Base-by-base conservation (phyloP, 2,329 filamentous ascomycete species). In the Aspergillus puulaauensis region DNA sequence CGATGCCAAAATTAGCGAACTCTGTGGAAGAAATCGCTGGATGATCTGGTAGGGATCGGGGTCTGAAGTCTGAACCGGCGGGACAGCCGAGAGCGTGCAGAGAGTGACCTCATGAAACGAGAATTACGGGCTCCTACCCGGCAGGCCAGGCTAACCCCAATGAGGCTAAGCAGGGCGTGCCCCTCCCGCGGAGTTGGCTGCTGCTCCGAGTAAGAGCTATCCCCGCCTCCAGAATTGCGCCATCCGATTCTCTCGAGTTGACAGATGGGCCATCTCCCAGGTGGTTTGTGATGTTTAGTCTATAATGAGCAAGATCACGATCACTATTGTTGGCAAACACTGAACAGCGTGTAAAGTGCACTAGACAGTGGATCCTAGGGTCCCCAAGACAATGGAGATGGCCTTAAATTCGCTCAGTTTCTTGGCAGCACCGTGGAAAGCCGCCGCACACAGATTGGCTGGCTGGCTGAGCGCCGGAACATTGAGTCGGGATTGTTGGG, bases 361-460 rank as follows among this genome's bases (percentile, higher is more conserved):
- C 3, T 35, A 47, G 45, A 40, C 27, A 17, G 46, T 48, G 46
- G 46, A 31, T 21, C 46, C 35, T 23, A 52, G 17, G 40, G 50
- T 52, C 40, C 40, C 40, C 50, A 45, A 31, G 50, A 52, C 6
- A 15, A 48, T 37, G 46, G 45, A 47, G 27, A 47, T 21, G 27
- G 27, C 9, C 27, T 31, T 31, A 11, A 43, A 24, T 12, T 24
- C 19, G 15, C 23, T 12, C 19, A 45, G 21, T 24, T 21, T 21
- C 52, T 48, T 54, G 52, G 52, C 51, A 17, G 40, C 31, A 46
- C 24, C 56, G 52, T 58, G 56, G 31, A 54, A 54, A 41, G 39
- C 52, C 15, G 35, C 31, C 24, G 56, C 24, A n/a, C 46, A 48
- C 47, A 54, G 56, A 58, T 58, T 58, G 56, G 56, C 46, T 58